phyloP scores from a whole-genome alignment of 176 grass and related monocot genomes.

The Hyparrhenia diplandra region DNA sequence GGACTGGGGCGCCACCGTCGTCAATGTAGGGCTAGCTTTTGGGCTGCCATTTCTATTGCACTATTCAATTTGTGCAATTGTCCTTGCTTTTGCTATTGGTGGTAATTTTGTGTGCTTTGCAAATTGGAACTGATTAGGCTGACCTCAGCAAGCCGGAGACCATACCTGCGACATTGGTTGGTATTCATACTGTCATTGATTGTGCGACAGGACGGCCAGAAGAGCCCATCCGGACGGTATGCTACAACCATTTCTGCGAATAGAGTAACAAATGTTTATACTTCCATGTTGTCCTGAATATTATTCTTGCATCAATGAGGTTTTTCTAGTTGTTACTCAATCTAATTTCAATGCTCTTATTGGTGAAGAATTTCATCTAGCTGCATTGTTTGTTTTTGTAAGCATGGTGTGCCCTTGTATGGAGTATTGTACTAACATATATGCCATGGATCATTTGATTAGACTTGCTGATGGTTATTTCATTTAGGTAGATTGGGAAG shows the following conservation, averaged over 20 bases:
- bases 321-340: not conserved
- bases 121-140: constrained; percentile 49
- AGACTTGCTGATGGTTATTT: constrained; percentile 32
- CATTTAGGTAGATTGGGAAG: constrained; percentile 99
- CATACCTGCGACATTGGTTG: constrained; percentile 89
- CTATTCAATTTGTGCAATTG: not conserved
- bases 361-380: not conserved
- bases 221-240: constrained; percentile 85
- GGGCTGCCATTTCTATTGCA: not conserved
- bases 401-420: not conserved
- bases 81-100: not conserved
- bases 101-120: constrained; percentile 4
- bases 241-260: not conserved
- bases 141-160: constrained; percentile 96
- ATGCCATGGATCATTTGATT: not conserved
- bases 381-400: not conserved
- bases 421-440: not conserved
- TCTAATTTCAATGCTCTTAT: not conserved
- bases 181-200: constrained; percentile 86
- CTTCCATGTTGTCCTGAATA: no score
- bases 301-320: no score
- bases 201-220: constrained; percentile 94
- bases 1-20: constrained; percentile 90
- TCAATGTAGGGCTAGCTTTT: constrained; percentile 65
- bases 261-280: not conserved